Percentiles rank a stretch among this genome's conserved stretches.
phyloP scores from a whole-genome alignment of 176 grass and related monocot genomes.

The Rhipidocladum racemiflorum region DNA sequence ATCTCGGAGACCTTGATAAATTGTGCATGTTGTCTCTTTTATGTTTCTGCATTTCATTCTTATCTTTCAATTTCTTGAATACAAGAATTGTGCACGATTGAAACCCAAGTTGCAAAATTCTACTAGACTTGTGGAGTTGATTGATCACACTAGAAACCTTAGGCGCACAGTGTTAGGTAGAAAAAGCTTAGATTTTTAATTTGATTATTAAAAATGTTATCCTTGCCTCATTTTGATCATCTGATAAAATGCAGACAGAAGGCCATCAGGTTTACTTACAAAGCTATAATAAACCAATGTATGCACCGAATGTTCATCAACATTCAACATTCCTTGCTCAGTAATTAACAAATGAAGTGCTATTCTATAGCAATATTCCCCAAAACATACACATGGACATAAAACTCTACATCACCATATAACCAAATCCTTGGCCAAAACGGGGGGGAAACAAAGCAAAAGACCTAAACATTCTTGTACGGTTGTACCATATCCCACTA shows the following conservation, averaged over 20 bases:
- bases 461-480: slow-evolving; percentile 23
- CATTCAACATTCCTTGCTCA: background rate
- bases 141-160: too few species aligned
- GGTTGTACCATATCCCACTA: slow-evolving; percentile 33
- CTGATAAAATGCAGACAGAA: background rate
- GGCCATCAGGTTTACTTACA: background rate
- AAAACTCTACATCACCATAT: slow-evolving; percentile 31
- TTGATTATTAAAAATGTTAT: background rate
- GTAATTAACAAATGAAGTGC: slow-evolving; percentile 24
- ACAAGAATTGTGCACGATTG: too few species aligned
- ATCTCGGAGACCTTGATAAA: too few species aligned
- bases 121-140: too few species aligned
- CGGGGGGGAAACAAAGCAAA: background rate
- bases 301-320: background rate
- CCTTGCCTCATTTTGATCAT: background rate
- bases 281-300: background rate
- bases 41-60: too few species aligned
- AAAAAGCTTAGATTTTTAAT: too few species aligned
- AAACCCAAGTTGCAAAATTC: too few species aligned
- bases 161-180: too few species aligned
- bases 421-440: slow-evolving; percentile 10
- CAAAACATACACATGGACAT: background rate
- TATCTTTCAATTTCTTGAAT: too few species aligned
- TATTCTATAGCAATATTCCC: slow-evolving; percentile 8
- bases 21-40: too few species aligned